A percentile compares a stretch with the other conserved stretches of the same genome.
Conservation (phyloP, 345 rosid genomes). For the Streptanthus diversifolius region DNA sequence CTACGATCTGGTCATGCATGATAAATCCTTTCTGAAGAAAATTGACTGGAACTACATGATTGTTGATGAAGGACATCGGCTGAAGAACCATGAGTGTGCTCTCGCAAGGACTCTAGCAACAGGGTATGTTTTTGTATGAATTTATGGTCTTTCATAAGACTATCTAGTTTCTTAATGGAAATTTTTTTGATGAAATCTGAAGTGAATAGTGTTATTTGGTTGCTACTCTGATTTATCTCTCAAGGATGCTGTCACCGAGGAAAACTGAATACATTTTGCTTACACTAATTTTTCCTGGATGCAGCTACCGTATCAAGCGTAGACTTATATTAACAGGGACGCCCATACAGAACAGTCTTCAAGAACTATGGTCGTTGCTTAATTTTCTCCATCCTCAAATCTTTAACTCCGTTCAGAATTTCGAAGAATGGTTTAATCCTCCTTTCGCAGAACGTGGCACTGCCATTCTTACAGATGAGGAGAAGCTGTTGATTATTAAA, state of each 20-base stretch:
- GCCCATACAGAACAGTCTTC: constrained; percentile 95
- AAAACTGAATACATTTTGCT: constrained; percentile 14
- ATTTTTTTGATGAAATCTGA: neutral
- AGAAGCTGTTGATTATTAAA: constrained; percentile 81
- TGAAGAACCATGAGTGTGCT: constrained; percentile 92
- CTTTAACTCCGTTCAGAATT: constrained; percentile 83
- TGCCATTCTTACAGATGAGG: constrained; percentile 84
- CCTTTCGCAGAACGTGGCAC: constrained; percentile 91
- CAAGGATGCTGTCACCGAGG: neutral
- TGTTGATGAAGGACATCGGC: constrained; percentile 97
- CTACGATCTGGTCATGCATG: constrained; percentile 96
- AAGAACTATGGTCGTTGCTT: constrained; percentile 93
- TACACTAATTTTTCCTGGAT: constrained; percentile 28
- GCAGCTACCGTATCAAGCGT: constrained; percentile 90
- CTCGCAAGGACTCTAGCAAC: constrained; percentile 73
- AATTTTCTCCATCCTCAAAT: constrained; percentile 93
- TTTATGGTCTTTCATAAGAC: neutral
- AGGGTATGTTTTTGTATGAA: constrained; percentile 51
- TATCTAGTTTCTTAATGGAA: no score
- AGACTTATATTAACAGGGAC: constrained; percentile 96
- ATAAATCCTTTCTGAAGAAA: constrained; percentile 85
- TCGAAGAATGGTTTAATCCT: constrained; percentile 99
- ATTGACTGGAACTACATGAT: constrained; percentile 84
- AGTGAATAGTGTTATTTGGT: constrained; percentile 11
- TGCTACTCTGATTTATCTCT: neutral